A percentile compares a stretch with the other conserved stretches of the same genome.
phyloP scores from a whole-genome alignment of 2,329 filamentous ascomycete species.

The Parafenestella ontariensis region DNA sequence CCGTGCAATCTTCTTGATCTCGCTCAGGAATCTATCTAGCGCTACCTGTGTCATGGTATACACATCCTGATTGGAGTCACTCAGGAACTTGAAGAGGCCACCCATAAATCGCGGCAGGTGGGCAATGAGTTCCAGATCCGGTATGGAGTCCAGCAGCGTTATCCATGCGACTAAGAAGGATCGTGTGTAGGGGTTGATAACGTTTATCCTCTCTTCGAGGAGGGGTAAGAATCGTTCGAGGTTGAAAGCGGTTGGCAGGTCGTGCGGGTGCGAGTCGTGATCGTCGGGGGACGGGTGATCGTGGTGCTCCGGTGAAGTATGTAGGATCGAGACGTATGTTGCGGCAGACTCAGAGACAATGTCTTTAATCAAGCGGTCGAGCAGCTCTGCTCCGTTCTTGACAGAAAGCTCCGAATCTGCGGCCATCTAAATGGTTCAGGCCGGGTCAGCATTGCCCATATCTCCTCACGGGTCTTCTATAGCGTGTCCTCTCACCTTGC shows the following conservation, averaged over 20 bases:
- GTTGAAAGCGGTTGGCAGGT: slow-evolving; percentile 85
- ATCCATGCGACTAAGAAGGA: slow-evolving; percentile 98
- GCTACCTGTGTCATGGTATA: slow-evolving; percentile 89
- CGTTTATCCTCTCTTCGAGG: slow-evolving; percentile 90
- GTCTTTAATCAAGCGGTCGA: slow-evolving; percentile 94
- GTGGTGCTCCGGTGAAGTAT: slow-evolving; percentile 63
- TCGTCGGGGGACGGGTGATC: slow-evolving; percentile 48
- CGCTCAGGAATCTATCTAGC: slow-evolving; percentile 86
- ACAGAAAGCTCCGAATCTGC: slow-evolving; percentile 96
- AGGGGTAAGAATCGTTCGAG: slow-evolving; percentile 89
- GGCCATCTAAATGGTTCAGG: slow-evolving; percentile 69
- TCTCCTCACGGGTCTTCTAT: no score
- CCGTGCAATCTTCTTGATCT: slow-evolving; percentile 92
- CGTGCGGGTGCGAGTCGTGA: slow-evolving; percentile 27
- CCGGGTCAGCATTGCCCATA: slow-evolving; percentile 25
- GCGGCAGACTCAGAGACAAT: slow-evolving; percentile 95
- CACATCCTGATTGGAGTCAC: slow-evolving; percentile 91
- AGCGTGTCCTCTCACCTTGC: slow-evolving; percentile 70
- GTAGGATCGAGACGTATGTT: slow-evolving; percentile 89
- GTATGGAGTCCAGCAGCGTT: slow-evolving; percentile 91
- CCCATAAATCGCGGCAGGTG: slow-evolving; percentile 91
- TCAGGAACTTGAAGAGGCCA: slow-evolving; percentile 88
- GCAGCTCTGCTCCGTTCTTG: slow-evolving; percentile 94
- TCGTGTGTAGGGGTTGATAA: slow-evolving; percentile 91
- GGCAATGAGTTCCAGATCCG: slow-evolving; percentile 91